These are phyloP conservation scores for Apiospora hydei DNA, from an alignment of 2,329 filamentous ascomycete genomes.

Conservation along the genomic window DNA sequence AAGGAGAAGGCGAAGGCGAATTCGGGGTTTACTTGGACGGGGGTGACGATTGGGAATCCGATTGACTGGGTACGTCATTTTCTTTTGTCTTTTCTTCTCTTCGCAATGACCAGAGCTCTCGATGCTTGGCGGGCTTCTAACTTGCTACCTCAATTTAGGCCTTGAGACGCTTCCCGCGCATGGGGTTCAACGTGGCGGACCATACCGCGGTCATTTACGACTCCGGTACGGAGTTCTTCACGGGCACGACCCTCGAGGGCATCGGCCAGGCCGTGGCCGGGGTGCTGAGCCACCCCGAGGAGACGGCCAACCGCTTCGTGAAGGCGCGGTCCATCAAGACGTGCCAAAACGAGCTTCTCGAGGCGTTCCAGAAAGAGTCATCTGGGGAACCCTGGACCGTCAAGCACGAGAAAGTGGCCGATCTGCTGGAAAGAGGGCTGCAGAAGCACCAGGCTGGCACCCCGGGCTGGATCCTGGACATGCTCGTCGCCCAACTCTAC, in stretches of 20 bases:
- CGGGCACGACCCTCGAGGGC: slow-evolving; percentile 39
- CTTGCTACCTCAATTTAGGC: slow-evolving; percentile 27
- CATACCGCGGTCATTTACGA: slow-evolving; percentile 38
- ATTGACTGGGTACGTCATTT: slow-evolving; percentile 40
- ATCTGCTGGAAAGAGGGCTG: slow-evolving; percentile 33
- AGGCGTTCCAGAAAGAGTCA: slow-evolving; percentile 34
- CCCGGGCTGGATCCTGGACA: slow-evolving; percentile 38
- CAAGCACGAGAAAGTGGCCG: slow-evolving; percentile 28
- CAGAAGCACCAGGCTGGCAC: slow-evolving; percentile 34
- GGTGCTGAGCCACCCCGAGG: slow-evolving; percentile 17
- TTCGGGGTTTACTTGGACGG: slow-evolving; percentile 39
- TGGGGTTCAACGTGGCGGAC: slow-evolving; percentile 40
- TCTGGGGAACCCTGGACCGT: slow-evolving; percentile 35
- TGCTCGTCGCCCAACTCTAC: slow-evolving; percentile 41
- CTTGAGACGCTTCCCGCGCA: slow-evolving; percentile 34
- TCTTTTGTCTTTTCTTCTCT: background rate
- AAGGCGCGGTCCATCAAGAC: slow-evolving; percentile 39
- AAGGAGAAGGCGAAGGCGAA: slow-evolving; percentile 31
- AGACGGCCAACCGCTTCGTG: slow-evolving; percentile 38
- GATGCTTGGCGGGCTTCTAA: no score
- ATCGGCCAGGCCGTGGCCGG: slow-evolving; percentile 37
- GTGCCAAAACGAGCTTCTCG: slow-evolving; percentile 37
- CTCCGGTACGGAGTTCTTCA: slow-evolving; percentile 38
- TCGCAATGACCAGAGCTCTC: no score
- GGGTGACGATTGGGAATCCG: slow-evolving; percentile 41